Percentiles rank a stretch among this genome's conserved stretches.
These are phyloP conservation scores for Hanseniaspora hatyaiensis DNA, from an alignment of 805 yeast genomes.

Conservation along the genomic window DNA sequence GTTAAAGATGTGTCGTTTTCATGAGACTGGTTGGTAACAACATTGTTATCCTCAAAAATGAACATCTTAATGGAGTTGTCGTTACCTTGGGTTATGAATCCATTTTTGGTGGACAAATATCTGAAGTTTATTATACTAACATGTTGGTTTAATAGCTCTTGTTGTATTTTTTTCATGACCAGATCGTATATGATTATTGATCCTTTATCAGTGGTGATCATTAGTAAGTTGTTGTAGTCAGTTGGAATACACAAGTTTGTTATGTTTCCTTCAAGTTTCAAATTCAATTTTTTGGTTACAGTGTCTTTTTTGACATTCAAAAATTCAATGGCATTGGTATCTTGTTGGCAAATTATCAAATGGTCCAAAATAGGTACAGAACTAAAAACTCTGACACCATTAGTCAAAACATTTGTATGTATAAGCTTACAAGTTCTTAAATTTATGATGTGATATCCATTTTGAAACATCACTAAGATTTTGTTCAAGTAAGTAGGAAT, in stretches of 20 bases:
- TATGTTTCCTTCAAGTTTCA: slow-evolving; percentile 45
- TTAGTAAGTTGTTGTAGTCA: slow-evolving; percentile 9
- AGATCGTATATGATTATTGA: slow-evolving; percentile 13
- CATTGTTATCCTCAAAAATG: slow-evolving; percentile 58
- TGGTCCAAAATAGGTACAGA: slow-evolving; percentile 75
- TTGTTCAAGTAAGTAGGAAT: slow-evolving; percentile 90
- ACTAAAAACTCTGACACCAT: slow-evolving; percentile 46
- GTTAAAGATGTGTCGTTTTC: slow-evolving; percentile 35
- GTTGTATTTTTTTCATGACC: slow-evolving; percentile 14
- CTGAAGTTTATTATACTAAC: slow-evolving; percentile 70
- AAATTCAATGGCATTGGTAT: slow-evolving; percentile 50
- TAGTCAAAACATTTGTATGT: slow-evolving; percentile 36
- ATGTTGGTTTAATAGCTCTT: slow-evolving; percentile 56
- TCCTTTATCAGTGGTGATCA: slow-evolving; percentile 11
- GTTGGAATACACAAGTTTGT: slow-evolving; percentile 12
- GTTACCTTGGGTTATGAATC: slow-evolving; percentile 77
- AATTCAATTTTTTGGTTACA: slow-evolving; percentile 36
- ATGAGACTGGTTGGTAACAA: slow-evolving; percentile 30
- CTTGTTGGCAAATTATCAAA: slow-evolving; percentile 61
- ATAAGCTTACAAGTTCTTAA: slow-evolving; percentile 55
- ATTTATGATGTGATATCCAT: slow-evolving; percentile 52
- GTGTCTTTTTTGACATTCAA: slow-evolving; percentile 38
- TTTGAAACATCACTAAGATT: slow-evolving; percentile 66
- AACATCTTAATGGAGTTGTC: slow-evolving; percentile 82
- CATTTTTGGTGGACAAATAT: slow-evolving; percentile 84